Evolutionary conservation across 176 grass and related monocot species (phyloP).

Genomic region (Oryza glaberrima): DNA sequence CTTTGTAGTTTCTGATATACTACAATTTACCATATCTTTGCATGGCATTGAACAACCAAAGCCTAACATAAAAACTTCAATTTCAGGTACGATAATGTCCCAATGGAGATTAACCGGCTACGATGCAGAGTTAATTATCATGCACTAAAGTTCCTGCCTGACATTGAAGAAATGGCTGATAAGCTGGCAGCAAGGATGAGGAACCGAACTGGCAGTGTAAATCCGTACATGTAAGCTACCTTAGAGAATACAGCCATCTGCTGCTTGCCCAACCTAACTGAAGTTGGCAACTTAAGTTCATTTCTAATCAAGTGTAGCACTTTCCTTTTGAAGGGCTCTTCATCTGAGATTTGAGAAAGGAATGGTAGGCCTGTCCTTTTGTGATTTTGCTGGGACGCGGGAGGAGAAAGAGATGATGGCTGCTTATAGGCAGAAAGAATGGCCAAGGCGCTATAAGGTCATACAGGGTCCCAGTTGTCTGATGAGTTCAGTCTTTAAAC

Average conservation of each 20-base stretch:
- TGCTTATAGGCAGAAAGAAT: slow-evolving; percentile 93
- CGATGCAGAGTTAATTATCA: slow-evolving; percentile 87
- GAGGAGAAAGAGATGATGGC: slow-evolving; percentile 90
- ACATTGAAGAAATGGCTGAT: slow-evolving; percentile 87
- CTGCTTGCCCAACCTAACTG: not conserved
- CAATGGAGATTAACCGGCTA: slow-evolving; percentile 74
- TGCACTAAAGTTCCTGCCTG: slow-evolving; percentile 74
- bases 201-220: slow-evolving; percentile 61
- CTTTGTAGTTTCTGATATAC: not conserved
- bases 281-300: slow-evolving; percentile 11
- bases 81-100: slow-evolving; percentile 86
- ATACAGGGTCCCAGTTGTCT: not conserved
- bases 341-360: slow-evolving; percentile 90
- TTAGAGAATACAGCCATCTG: not conserved
- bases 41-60: not conserved
- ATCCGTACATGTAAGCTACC: slow-evolving; percentile 74
- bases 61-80: not conserved
- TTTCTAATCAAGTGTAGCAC: not conserved
- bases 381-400: slow-evolving; percentile 80
- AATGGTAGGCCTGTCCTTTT: slow-evolving; percentile 83
- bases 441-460: slow-evolving; percentile 95
- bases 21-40: slow-evolving; percentile 6
- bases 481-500: not conserved
- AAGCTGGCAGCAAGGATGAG: slow-evolving; percentile 75
- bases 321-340: slow-evolving; percentile 64